A percentile compares a stretch with the other conserved stretches of the same genome.
Evolutionary conservation across 176 grass and related monocot species (phyloP).

Genomic region (Ensete ventricosum): DNA sequence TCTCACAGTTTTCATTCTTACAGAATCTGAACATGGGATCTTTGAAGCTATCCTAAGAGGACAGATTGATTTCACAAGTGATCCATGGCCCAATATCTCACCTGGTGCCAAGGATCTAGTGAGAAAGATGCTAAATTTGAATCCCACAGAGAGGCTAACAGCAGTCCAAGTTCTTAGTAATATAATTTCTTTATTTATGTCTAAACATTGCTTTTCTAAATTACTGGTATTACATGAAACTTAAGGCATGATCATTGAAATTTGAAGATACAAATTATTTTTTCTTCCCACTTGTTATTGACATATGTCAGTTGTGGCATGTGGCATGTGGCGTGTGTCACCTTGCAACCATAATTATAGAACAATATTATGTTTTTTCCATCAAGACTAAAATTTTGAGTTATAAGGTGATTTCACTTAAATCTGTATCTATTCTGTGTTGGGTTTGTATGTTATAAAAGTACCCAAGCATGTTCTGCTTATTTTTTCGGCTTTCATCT

Average conservation of each 20-base stretch:
- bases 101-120: constrained; percentile 3
- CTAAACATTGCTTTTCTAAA: too few relatives aligned
- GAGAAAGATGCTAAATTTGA: neutral
- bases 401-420: too few relatives aligned
- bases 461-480: too few relatives aligned
- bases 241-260: neutral
- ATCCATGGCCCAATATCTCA: neutral
- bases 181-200: neutral
- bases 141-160: neutral
- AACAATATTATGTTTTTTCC: too few relatives aligned
- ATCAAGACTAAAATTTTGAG: too few relatives aligned
- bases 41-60: neutral
- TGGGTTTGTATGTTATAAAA: too few relatives aligned
- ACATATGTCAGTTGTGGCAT: too few relatives aligned
- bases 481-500: too few relatives aligned
- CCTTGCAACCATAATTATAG: too few relatives aligned
- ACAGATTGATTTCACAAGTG: neutral
- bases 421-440: too few relatives aligned
- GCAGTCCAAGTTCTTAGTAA: neutral
- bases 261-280: neutral
- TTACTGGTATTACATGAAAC: too few relatives aligned
- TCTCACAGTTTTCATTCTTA: neutral
- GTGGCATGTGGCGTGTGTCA: too few relatives aligned
- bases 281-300: neutral
- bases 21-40: neutral